Conservation (phyloP, 805 yeast species). For the Blastobotrys muscicola region DNA sequence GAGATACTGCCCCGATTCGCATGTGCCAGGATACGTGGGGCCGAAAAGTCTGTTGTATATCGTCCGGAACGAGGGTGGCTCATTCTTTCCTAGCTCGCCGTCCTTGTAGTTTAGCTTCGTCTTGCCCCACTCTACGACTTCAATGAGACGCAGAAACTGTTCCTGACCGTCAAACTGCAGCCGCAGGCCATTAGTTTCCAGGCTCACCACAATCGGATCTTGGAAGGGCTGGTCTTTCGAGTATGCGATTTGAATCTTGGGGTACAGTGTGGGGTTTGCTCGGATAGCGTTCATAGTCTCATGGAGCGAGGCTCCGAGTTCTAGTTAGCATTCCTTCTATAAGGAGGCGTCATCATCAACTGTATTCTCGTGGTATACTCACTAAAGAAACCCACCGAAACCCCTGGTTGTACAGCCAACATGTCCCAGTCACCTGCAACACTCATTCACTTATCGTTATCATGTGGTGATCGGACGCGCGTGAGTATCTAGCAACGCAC, state of each 20-base stretch:
- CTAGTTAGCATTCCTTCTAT: conserved; percentile 4
- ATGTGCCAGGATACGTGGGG: conserved; percentile 50
- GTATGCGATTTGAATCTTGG: conserved; percentile 16
- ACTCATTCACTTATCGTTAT: too few species aligned
- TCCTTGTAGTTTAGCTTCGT: conserved; percentile 15
- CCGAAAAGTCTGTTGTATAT: conserved; percentile 51
- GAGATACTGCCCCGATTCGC: conserved; percentile 29
- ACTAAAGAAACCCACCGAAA: conserved; percentile 10
- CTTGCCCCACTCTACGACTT: conserved; percentile 17
- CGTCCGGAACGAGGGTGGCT: conserved; percentile 28
- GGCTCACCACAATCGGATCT: conserved; percentile 12
- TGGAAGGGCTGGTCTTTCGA: conserved; percentile 8
- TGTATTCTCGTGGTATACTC: conserved; percentile 4
- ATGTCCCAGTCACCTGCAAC: too few species aligned
- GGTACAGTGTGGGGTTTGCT: conserved; percentile 8
- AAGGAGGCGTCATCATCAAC: neutral
- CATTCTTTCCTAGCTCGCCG: conserved; percentile 14
- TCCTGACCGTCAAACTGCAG: conserved; percentile 18
- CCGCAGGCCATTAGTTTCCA: conserved; percentile 17
- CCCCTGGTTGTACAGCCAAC: conserved; percentile 6
- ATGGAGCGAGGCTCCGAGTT: conserved; percentile 14
- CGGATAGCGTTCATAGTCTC: conserved; percentile 10
- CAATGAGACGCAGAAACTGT: conserved; percentile 19
- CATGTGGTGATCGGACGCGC: too few species aligned
- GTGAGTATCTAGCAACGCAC: too few species aligned